Evolutionary conservation across 2,329 filamentous ascomycete species (phyloP).

Genomic region (Sporothrix luriei): DNA sequence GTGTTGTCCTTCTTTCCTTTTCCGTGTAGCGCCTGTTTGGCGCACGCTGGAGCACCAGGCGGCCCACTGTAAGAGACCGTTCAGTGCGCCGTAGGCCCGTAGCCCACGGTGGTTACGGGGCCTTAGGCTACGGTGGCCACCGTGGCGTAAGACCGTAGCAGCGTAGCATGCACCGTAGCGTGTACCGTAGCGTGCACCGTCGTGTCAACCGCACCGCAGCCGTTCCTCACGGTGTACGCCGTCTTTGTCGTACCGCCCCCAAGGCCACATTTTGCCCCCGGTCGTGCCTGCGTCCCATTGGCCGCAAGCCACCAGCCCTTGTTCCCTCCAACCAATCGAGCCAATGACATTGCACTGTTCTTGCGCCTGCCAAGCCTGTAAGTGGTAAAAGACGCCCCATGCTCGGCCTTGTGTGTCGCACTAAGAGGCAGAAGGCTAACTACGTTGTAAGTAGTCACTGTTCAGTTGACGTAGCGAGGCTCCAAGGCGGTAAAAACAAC

Average conservation of each 20-base stretch:
- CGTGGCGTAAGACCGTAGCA: constrained; percentile 12
- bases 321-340: neutral
- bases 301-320: neutral
- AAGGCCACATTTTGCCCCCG: neutral
- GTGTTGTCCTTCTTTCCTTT: constrained; percentile 1
- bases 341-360: constrained; percentile 11
- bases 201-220: neutral
- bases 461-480: neutral
- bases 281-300: constrained; percentile 11
- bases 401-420: constrained; percentile 8
- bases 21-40: neutral
- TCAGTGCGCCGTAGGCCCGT: no score
- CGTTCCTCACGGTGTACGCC: neutral
- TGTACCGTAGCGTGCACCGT: neutral
- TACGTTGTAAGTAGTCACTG: no score
- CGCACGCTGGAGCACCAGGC: no score
- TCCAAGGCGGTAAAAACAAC: neutral
- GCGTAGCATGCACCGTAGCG: neutral
- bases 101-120: no score
- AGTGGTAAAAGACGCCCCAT: constrained; percentile 2
- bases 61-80: no score
- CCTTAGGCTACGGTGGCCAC: neutral
- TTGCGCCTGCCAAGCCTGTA: constrained; percentile 12
- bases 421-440: neutral
- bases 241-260: constrained; percentile 1